A percentile compares a stretch with the other conserved stretches of the same genome.
phyloP scores from a whole-genome alignment of 78 protist genomes.

The Dictyostelium brefeldianum region DNA sequence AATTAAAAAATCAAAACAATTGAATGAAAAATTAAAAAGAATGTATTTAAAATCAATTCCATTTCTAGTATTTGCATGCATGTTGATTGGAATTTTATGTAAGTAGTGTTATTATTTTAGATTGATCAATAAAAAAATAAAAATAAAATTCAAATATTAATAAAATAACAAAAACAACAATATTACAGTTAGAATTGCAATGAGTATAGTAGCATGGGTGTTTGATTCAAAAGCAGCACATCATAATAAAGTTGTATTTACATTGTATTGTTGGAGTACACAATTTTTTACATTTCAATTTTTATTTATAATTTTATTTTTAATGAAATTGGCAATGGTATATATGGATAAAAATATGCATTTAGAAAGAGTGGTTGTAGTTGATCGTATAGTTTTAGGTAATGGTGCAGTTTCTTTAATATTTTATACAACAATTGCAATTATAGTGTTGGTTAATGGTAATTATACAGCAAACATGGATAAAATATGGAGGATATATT shows the following conservation, averaged over 20 bases:
- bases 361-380: not conserved
- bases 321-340: conserved; percentile 41
- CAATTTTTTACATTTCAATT: conserved; percentile 34
- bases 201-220: conserved; percentile 16
- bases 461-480: not conserved
- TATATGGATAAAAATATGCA: conserved; percentile 24
- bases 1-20: conserved; percentile 1
- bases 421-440: conserved; percentile 17
- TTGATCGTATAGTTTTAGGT: conserved; percentile 19
- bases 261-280: not conserved
- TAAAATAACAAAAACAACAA: no score
- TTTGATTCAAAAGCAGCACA: conserved; percentile 35
- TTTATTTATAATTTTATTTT: conserved; percentile 22
- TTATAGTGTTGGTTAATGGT: not conserved
- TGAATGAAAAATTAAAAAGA: conserved; percentile 6
- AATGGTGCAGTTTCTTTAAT: not conserved
- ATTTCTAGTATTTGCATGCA: conserved; percentile 30
- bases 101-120: not conserved
- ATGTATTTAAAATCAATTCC: conserved; percentile 65
- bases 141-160: no score
- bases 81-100: conserved; percentile 28
- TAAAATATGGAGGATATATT: conserved; percentile 29
- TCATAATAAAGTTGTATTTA: not conserved
- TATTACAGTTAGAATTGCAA: conserved; percentile 21
- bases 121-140: no score